phyloP scores from a whole-genome alignment of 176 grass and related monocot genomes.

The Lolium multiflorum region DNA sequence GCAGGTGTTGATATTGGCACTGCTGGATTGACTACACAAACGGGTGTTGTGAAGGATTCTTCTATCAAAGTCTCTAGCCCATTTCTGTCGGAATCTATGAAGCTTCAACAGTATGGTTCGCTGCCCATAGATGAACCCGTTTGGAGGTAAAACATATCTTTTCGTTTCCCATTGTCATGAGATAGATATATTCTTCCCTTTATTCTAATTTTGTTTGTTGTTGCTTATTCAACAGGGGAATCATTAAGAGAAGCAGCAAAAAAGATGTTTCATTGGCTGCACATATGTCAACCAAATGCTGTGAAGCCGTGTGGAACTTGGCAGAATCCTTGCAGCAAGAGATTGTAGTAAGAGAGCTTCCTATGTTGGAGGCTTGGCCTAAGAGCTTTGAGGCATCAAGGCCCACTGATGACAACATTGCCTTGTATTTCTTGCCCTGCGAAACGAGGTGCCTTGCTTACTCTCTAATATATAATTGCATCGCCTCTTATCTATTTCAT shows the following conservation, averaged over 20 bases:
- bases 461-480: not conserved
- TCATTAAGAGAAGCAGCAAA: slow-evolving; percentile 44
- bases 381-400: slow-evolving; percentile 52
- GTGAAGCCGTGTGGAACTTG: slow-evolving; percentile 55
- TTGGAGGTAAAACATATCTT: slow-evolving; percentile 39
- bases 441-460: slow-evolving; percentile 47
- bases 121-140: slow-evolving; percentile 27
- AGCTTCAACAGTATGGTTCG: not conserved
- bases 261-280: slow-evolving; percentile 49
- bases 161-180: not conserved
- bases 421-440: slow-evolving; percentile 68
- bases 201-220: slow-evolving; percentile 6
- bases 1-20: not conserved
- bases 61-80: not conserved
- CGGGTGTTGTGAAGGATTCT: not conserved
- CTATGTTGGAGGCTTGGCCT: slow-evolving; percentile 56
- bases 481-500: not conserved
- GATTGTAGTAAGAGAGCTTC: slow-evolving; percentile 44
- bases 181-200: not conserved
- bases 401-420: slow-evolving; percentile 55
- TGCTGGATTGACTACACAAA: not conserved
- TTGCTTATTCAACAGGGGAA: slow-evolving; percentile 61
- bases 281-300: slow-evolving; percentile 61
- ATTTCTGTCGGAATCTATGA: not conserved
- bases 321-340: slow-evolving; percentile 41